These are phyloP conservation scores for Pichia ethanolica DNA, from an alignment of 805 yeast genomes.

Conservation along the genomic window DNA sequence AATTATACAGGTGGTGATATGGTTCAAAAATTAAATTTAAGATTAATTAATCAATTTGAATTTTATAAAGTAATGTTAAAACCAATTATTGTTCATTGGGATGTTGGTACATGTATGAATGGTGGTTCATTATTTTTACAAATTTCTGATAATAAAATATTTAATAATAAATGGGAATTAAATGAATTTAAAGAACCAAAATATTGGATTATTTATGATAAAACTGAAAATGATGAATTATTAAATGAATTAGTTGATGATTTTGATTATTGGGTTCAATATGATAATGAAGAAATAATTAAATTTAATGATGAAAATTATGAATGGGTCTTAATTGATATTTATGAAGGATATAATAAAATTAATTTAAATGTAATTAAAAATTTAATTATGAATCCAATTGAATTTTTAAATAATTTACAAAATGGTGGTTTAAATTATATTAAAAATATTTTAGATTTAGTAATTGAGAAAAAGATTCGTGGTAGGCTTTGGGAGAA, in stretches of 20 bases:
- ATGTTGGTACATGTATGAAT: slow-evolving; percentile 77
- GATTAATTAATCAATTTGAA: slow-evolving; percentile 6
- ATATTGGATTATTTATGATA: slow-evolving; percentile 52
- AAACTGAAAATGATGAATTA: slow-evolving; percentile 48
- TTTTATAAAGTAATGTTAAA: neutral
- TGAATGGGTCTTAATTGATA: slow-evolving; percentile 38
- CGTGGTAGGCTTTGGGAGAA: slow-evolving; percentile 3
- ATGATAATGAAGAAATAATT: slow-evolving; percentile 20
- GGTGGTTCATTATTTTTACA: slow-evolving; percentile 78
- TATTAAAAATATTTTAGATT: slow-evolving; percentile 3
- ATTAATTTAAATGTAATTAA: slow-evolving; percentile 21
- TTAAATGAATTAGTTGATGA: slow-evolving; percentile 22
- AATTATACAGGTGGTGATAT: slow-evolving; percentile 93
- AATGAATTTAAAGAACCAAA: neutral
- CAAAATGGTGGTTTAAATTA: slow-evolving; percentile 11
- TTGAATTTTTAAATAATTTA: neutral
- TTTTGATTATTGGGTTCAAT: slow-evolving; percentile 47
- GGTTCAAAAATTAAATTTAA: slow-evolving; percentile 40
- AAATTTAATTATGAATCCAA: slow-evolving; percentile 9
- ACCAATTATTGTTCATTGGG: slow-evolving; percentile 54
- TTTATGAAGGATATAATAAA: slow-evolving; percentile 35
- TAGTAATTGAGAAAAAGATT: neutral
- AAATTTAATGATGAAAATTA: slow-evolving; percentile 21
- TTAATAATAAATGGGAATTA: neutral
- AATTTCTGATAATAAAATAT: slow-evolving; percentile 29